Base-by-base conservation (phyloP, 2,329 filamentous ascomycete genomes). In the Penicillium sp. region DNA sequence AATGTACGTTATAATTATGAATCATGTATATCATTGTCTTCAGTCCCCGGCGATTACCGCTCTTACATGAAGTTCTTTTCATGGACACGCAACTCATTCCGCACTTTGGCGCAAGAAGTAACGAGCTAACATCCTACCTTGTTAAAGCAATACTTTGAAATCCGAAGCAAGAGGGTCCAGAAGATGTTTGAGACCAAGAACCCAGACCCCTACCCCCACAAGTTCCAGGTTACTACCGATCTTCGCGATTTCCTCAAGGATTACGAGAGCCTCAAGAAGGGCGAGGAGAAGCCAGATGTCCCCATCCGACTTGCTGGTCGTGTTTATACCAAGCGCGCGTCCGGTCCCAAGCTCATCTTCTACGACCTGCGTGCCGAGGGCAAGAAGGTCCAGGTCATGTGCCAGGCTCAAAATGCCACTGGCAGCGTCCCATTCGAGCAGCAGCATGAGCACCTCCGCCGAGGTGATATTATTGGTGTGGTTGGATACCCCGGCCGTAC, bases 391-490 rank as follows among this genome's bases (percentile, higher is more conserved):
- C 94, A 98, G 76, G 83, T 97, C 55, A 88, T 97, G 78, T 94
- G 89, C 67, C 90, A 96, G 71, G 80, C 86, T 39, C 85, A 95
- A 64, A 82, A 94, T 61, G 80, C 83, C 48, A 80, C 79, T 48
- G 82, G 85, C 57, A 80, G 80, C 42, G 78, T 80, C 18, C 70
- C 83, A 6, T 98, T 97, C 61, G 86, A 87, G 60, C 82, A 87
- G 51, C 91, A 97, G 74, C 93, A 98, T 66, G 85, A 95, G 62
- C 79, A 87, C 68, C 80, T 98, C 51, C 84, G 90, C 58, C 80
- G 91, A 69, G 94, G 93, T 67, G 94, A 98, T 69, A 88, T 95
- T 57, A 86, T 98, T 61, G 93, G 91, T 51, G 81, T 95, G 56
- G 78, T 88, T 53, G 90, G 90, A 46, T 93, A 83, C 70, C 86